Conservation (phyloP, 345 rosid species). For the Raphanus raphanistrum region DNA sequence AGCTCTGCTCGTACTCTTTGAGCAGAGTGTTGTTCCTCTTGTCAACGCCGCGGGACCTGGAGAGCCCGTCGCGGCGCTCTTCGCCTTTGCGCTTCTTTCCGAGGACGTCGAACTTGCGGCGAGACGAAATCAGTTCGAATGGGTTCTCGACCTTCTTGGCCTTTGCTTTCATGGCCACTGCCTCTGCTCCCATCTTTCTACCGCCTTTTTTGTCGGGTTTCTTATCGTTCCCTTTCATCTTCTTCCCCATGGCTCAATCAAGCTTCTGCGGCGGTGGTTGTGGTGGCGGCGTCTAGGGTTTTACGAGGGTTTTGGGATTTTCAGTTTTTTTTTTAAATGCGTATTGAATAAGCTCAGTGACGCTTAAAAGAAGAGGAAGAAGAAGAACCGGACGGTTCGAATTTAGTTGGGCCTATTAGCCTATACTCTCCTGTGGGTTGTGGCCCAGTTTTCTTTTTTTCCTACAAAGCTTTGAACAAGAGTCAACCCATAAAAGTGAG, state of each 20-base stretch:
- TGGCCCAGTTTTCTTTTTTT: background rate
- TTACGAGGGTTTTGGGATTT: conserved; percentile 32
- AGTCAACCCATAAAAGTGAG: background rate
- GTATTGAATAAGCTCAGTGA: background rate
- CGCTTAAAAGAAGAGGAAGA: background rate
- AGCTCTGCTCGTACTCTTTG: conserved; percentile 80
- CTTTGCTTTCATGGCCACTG: conserved; percentile 65
- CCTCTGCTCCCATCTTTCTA: conserved; percentile 49
- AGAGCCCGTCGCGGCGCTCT: conserved; percentile 64
- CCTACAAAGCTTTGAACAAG: background rate
- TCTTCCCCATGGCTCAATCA: conserved; percentile 33
- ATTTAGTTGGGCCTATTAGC: background rate
- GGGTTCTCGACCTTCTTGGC: conserved; percentile 51
- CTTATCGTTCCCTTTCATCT: conserved; percentile 22
- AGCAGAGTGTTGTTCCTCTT: conserved; percentile 81
- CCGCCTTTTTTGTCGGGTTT: conserved; percentile 44
- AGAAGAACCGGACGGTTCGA: background rate
- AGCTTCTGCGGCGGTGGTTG: background rate
- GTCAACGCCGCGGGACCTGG: conserved; percentile 68
- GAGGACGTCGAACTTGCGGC: conserved; percentile 80
- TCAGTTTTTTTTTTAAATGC: background rate
- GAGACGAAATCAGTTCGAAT: conserved; percentile 83
- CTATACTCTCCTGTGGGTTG: background rate
- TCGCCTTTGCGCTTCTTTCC: conserved; percentile 94
- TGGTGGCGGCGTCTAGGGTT: conserved; percentile 32